phyloP scores from a whole-genome alignment of 352 stramenopile genomes.

The Blastocystis sp. region DNA sequence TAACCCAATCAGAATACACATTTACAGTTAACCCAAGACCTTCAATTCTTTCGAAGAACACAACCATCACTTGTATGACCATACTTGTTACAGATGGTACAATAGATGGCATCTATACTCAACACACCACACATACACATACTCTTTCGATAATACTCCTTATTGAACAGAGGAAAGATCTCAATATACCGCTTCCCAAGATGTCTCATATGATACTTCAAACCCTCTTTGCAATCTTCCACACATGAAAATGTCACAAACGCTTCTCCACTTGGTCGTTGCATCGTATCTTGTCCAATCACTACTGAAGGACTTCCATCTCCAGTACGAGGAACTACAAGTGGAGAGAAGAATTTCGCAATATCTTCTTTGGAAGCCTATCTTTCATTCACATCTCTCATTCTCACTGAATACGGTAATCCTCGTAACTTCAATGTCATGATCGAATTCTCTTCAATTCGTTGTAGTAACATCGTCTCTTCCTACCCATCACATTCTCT shows the following conservation, averaged over 20 bases:
- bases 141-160: constrained; percentile 31
- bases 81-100: constrained; percentile 31
- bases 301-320: not conserved
- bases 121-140: not conserved
- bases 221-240: not conserved
- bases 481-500: not conserved
- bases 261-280: constrained; percentile 8
- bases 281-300: not conserved
- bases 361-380: constrained; percentile 20
- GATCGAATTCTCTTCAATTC: constrained; percentile 14
- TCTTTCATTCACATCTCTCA: not conserved
- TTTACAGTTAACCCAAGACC: not conserved
- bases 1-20: not conserved
- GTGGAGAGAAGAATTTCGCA: not conserved
- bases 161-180: constrained; percentile 45
- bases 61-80: not conserved
- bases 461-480: not conserved
- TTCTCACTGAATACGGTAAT: not conserved
- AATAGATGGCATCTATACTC: constrained; percentile 6
- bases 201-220: not conserved
- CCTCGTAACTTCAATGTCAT: constrained; percentile 2
- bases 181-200: not conserved
- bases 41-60: not conserved
- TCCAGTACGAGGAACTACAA: not conserved
- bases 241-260: constrained; percentile 6